These are phyloP conservation scores for Suillus clintonianus DNA, from an alignment of 768 basidiomycete species.

Conservation along the genomic window DNA sequence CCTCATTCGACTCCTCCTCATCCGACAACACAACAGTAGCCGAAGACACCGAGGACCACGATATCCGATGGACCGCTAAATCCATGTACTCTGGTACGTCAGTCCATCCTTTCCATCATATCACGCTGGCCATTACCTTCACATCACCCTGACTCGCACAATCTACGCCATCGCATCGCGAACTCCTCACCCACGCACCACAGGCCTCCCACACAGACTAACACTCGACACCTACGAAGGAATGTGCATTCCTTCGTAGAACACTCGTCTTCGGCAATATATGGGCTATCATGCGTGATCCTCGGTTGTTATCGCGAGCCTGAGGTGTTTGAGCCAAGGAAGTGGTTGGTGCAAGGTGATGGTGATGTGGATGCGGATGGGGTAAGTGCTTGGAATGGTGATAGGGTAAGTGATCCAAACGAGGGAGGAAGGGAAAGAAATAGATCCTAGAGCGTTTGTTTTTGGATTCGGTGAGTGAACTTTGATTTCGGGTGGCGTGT, in stretches of 20 bases:
- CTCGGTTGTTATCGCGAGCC: conserved; percentile 52
- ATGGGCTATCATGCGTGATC: conserved; percentile 53
- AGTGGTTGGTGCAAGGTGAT: conserved; percentile 40
- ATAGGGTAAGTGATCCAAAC: too few relatives aligned
- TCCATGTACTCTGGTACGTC: too few relatives aligned
- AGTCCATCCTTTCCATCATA: too few relatives aligned
- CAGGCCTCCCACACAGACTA: conserved; percentile 59
- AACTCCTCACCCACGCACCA: too few relatives aligned
- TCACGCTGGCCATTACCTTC: too few relatives aligned
- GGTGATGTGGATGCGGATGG: too few relatives aligned
- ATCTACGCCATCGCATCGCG: too few relatives aligned
- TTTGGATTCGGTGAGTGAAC: not conserved
- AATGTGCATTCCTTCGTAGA: conserved; percentile 61
- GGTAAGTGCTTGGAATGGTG: conserved; percentile 4
- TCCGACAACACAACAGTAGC: too few relatives aligned
- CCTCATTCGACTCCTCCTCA: too few relatives aligned
- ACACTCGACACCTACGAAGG: conserved; percentile 66
- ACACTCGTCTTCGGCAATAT: conserved; percentile 67
- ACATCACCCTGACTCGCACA: too few relatives aligned
- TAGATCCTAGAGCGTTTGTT: conserved; percentile 40
- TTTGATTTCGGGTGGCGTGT: not conserved
- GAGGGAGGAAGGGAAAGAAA: conserved; percentile 28
- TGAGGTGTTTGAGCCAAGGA: conserved; percentile 52
- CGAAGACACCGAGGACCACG: too few relatives aligned
- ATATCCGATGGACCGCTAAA: too few relatives aligned